A percentile compares a stretch with the other conserved stretches of the same genome.
Conservation (phyloP, 768 basidiomycete species). For the Suillus clintonianus region DNA sequence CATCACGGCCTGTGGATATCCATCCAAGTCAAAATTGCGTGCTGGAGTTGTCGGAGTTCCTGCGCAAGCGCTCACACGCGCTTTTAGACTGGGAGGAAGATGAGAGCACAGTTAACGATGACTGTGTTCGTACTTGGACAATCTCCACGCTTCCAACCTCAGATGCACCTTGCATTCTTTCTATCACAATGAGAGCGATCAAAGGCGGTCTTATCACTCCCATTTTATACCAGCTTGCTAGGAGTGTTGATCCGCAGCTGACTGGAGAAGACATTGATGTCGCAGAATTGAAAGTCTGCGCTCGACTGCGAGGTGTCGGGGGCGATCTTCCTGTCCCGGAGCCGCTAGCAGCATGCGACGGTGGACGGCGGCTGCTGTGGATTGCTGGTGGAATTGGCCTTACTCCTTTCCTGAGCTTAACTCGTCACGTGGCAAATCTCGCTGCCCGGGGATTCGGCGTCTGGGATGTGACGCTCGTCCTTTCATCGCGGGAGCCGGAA, state of each 20-base stretch:
- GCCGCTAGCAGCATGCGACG: constrained; percentile 24
- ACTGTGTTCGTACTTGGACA: constrained; percentile 67
- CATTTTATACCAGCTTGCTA: constrained; percentile 48
- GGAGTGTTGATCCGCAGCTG: constrained; percentile 11
- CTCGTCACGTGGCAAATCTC: constrained; percentile 25
- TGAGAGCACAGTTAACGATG: constrained; percentile 54
- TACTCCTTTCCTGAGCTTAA: constrained; percentile 64
- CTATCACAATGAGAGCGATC: constrained; percentile 58
- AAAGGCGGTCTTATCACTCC: constrained; percentile 56
- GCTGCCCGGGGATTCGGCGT: constrained; percentile 15
- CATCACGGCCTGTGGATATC: constrained; percentile 27
- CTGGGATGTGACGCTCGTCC: constrained; percentile 48
- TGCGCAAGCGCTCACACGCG: constrained; percentile 47
- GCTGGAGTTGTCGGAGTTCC: constrained; percentile 52
- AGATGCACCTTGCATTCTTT: constrained; percentile 25
- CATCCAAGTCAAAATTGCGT: constrained; percentile 53
- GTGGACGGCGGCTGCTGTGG: constrained; percentile 46
- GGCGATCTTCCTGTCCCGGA: constrained; percentile 44
- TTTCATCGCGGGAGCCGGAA: constrained; percentile 57
- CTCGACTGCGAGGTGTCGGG: constrained; percentile 52
- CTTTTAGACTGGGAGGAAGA: constrained; percentile 49
- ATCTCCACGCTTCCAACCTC: constrained; percentile 39
- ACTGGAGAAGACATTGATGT: constrained; percentile 11
- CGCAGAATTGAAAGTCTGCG: constrained; percentile 38
- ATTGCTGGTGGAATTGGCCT: constrained; percentile 67